phyloP scores from a whole-genome alignment of 2,329 filamentous ascomycete species.

The Blastomyces parvus region DNA sequence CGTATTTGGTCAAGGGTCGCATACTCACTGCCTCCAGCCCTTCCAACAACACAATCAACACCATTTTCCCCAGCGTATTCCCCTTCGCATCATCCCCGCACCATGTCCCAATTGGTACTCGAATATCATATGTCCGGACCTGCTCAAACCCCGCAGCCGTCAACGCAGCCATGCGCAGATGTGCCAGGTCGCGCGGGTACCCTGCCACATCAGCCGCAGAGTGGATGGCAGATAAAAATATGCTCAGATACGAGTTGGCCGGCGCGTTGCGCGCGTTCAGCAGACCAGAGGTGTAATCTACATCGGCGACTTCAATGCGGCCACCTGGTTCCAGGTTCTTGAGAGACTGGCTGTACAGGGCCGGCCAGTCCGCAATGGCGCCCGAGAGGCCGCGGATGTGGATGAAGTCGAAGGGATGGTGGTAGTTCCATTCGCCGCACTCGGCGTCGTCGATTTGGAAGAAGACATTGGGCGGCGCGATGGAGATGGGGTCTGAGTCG shows the following conservation, averaged over 20 bases:
- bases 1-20: conserved; percentile 27
- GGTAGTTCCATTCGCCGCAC: conserved; percentile 40
- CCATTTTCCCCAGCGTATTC: conserved; percentile 35
- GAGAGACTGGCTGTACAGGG: conserved; percentile 39
- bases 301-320: conserved; percentile 40
- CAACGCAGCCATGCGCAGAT: conserved; percentile 34
- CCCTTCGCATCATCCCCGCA: conserved; percentile 24
- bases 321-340: conserved; percentile 39
- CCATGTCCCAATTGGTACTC: conserved; percentile 32
- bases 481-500: conserved; percentile 31
- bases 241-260: conserved; percentile 26
- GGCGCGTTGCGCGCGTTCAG: conserved; percentile 18
- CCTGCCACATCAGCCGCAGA: conserved; percentile 34
- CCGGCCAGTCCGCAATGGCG: conserved; percentile 39
- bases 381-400: conserved; percentile 42
- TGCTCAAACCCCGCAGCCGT: conserved; percentile 38
- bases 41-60: conserved; percentile 32
- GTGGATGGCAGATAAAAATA: conserved; percentile 27
- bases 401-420: conserved; percentile 41
- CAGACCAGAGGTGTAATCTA: conserved; percentile 24
- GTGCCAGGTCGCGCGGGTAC: conserved; percentile 34
- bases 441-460: conserved; percentile 45
- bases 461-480: conserved; percentile 33
- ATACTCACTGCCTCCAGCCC: conserved; percentile 32
- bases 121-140: conserved; percentile 31